Evolutionary conservation across 2,329 filamentous ascomycete species (phyloP).

Genomic region (Cryphonectria japonica): DNA sequence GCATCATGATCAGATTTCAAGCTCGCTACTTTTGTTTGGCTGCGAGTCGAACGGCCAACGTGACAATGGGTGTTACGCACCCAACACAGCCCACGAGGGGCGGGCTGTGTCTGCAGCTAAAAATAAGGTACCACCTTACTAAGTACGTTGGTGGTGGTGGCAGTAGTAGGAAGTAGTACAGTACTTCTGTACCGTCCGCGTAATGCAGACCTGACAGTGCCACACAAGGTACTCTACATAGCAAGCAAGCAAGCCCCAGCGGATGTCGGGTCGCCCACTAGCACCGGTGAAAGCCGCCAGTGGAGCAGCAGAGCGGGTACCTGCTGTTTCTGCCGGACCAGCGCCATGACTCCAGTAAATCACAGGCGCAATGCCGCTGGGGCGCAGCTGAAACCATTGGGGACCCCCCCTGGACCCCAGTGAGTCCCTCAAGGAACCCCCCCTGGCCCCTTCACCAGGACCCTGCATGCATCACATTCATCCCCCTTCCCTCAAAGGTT

Average conservation of each 20-base stretch:
- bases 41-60: not conserved
- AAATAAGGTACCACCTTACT: not conserved
- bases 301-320: not conserved
- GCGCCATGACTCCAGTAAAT: not conserved
- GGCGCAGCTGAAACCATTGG: slow-evolving; percentile 7
- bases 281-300: not conserved
- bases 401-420: not conserved
- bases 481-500: not conserved
- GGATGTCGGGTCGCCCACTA: not conserved
- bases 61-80: not conserved
- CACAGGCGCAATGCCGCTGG: slow-evolving; percentile 2
- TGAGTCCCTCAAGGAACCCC: not conserved
- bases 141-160: not conserved
- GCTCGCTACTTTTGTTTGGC: not conserved
- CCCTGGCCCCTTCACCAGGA: not conserved
- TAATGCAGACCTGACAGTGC: not conserved
- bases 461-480: slow-evolving; percentile 12
- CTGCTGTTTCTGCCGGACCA: not conserved
- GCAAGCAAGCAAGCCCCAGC: not conserved
- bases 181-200: not conserved
- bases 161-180: too few species aligned
- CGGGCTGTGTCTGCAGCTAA: not conserved
- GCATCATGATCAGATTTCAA: not conserved
- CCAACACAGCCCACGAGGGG: not conserved
- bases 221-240: not conserved